Evolutionary conservation across 345 rosid genomes (phyloP).

Genomic region (Arabidopsis thaliana): DNA sequence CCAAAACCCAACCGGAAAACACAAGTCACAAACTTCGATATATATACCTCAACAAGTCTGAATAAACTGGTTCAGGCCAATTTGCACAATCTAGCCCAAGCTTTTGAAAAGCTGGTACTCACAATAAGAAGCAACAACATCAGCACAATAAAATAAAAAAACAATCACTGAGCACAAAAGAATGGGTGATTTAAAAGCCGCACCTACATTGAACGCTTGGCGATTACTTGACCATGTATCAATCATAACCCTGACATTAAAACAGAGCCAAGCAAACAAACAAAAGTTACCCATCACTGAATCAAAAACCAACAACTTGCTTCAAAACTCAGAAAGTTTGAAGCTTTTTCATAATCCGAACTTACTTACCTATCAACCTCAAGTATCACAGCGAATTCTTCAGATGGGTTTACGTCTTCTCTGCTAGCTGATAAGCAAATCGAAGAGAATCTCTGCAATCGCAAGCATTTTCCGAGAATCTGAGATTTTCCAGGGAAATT

Average conservation of each 20-base stretch:
- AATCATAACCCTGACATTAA: slow-evolving; percentile 67
- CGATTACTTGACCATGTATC: slow-evolving; percentile 87
- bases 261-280: not conserved
- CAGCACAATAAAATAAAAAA: not conserved
- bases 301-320: not conserved
- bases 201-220: slow-evolving; percentile 86
- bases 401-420: slow-evolving; percentile 50
- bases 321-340: not conserved
- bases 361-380: slow-evolving; percentile 90
- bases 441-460: slow-evolving; percentile 46
- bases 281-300: not conserved
- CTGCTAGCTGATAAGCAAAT: slow-evolving; percentile 49
- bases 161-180: slow-evolving; percentile 13
- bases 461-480: slow-evolving; percentile 43
- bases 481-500: slow-evolving; percentile 40
- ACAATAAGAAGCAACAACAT: slow-evolving; percentile 31
- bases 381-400: slow-evolving; percentile 73
- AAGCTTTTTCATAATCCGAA: slow-evolving; percentile 20
- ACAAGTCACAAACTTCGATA: slow-evolving; percentile 12
- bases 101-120: slow-evolving; percentile 75
- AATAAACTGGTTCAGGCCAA: slow-evolving; percentile 86
- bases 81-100: slow-evolving; percentile 97
- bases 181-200: slow-evolving; percentile 35
- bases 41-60: slow-evolving; percentile 71
- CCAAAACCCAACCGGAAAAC: slow-evolving; percentile 6